These are phyloP conservation scores for Picea glauca DNA, from an alignment of 75 land plant species.

Conservation along the genomic window DNA sequence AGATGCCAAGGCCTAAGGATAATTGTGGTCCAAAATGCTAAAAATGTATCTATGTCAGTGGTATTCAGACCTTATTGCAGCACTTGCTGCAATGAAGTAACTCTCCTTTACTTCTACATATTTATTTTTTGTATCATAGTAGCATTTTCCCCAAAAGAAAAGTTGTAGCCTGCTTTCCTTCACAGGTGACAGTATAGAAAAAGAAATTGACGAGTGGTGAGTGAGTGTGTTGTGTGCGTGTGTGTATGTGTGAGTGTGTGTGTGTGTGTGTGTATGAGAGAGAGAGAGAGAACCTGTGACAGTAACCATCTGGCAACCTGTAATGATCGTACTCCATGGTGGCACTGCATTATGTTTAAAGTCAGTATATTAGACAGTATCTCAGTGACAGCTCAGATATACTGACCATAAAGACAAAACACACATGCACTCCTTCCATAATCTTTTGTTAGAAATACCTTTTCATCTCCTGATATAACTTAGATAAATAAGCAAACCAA, in stretches of 20 bases:
- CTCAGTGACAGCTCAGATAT: neutral
- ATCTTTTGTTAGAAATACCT: neutral
- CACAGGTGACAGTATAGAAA: neutral
- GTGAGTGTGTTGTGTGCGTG: neutral
- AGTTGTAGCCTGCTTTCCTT: neutral
- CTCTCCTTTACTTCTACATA: no score
- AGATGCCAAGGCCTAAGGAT: neutral
- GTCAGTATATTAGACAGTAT: neutral
- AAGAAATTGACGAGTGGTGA: neutral
- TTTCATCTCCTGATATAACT: neutral
- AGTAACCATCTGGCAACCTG: conserved; percentile 94
- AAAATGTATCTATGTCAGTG: no score
- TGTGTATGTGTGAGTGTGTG: neutral
- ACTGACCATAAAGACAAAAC: neutral
- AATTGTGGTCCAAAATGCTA: no score
- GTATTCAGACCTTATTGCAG: no score
- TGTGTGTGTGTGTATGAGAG: neutral
- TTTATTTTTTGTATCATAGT: no score
- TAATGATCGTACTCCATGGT: conserved; percentile 93
- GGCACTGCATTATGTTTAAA: conserved; percentile 64
- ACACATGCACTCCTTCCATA: no score
- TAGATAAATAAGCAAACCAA: neutral
- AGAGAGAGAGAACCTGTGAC: conserved; percentile 65
- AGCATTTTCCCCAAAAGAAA: neutral
- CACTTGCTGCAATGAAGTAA: no score